Conservation (phyloP, 371 early-diverging fungal species). For the Mortierella sp. region DNA sequence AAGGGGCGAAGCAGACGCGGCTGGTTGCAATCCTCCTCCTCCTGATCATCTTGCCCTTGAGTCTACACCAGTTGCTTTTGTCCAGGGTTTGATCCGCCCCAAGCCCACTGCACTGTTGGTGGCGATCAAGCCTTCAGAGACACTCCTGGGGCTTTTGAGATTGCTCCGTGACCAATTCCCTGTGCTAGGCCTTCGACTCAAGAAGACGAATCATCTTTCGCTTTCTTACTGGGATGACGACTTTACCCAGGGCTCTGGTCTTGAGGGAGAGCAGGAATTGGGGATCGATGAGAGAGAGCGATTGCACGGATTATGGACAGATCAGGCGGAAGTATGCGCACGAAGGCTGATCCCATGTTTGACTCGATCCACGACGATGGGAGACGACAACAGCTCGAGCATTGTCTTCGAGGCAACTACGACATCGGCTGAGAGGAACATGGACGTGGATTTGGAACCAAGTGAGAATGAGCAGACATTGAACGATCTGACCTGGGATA, state of each 20-base stretch:
- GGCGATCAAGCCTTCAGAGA: constrained; percentile 16
- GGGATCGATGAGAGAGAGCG: background rate
- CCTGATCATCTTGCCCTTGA: background rate
- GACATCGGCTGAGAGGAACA: background rate
- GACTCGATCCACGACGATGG: background rate
- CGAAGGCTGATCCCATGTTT: constrained; percentile 1
- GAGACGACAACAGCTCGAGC: background rate
- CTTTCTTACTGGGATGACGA: constrained; percentile 42
- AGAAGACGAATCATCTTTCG: constrained; percentile 40
- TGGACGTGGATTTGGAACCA: no score
- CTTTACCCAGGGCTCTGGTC: no score
- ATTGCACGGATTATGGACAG: constrained; percentile 5
- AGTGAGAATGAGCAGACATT: background rate
- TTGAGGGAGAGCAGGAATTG: no score
- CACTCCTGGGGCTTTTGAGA: constrained; percentile 3
- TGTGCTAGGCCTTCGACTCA: constrained; percentile 25
- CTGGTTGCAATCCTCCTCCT: no score
- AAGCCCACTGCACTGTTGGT: constrained; percentile 14
- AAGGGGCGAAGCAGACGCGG: no score
- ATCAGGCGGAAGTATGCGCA: constrained; percentile 8
- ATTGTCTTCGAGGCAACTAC: background rate
- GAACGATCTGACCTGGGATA: constrained; percentile 31
- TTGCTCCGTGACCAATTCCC: constrained; percentile 12
- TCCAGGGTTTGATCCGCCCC: constrained; percentile 13
- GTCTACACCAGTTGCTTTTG: background rate